phyloP scores from a whole-genome alignment of 495 filamentous ascomycete genomes.

The Tuber borchii region DNA sequence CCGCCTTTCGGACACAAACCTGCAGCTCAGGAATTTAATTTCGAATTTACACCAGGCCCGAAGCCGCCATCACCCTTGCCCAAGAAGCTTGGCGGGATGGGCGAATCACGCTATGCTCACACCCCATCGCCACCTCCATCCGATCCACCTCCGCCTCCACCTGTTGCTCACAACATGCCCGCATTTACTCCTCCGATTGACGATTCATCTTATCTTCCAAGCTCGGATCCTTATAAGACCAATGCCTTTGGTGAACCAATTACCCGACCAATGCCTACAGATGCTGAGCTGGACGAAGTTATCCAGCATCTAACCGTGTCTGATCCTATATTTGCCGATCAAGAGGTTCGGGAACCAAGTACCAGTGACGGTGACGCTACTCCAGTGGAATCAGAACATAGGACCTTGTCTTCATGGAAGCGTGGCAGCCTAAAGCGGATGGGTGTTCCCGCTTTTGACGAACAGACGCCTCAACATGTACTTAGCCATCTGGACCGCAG shows the following conservation, averaged over 20 bases:
- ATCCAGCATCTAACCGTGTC: slow-evolving; percentile 23
- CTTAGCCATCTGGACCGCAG: slow-evolving; percentile 31
- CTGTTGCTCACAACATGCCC: slow-evolving; percentile 18
- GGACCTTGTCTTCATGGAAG: slow-evolving; percentile 25
- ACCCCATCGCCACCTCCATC: slow-evolving; percentile 39
- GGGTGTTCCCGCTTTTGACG: slow-evolving; percentile 28
- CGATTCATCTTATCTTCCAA: slow-evolving; percentile 9
- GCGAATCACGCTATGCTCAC: slow-evolving; percentile 40
- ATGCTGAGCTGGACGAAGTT: slow-evolving; percentile 41
- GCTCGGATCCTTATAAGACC: slow-evolving; percentile 22
- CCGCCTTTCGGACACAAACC: slow-evolving; percentile 13
- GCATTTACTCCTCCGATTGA: slow-evolving; percentile 22
- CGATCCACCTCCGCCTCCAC: slow-evolving; percentile 34
- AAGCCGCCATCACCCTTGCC: slow-evolving; percentile 21
- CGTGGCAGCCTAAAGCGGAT: slow-evolving; percentile 26
- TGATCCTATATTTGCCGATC: slow-evolving; percentile 25
- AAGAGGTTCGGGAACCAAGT: slow-evolving; percentile 13
- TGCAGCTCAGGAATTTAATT: slow-evolving; percentile 33
- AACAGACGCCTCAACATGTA: slow-evolving; percentile 32
- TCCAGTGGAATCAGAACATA: slow-evolving; percentile 21
- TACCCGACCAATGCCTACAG: slow-evolving; percentile 34
- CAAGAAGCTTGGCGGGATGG: slow-evolving; percentile 25
- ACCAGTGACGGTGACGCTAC: slow-evolving; percentile 16
- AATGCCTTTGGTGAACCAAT: slow-evolving; percentile 16
- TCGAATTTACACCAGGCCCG: slow-evolving; percentile 25